A percentile compares a stretch with the other conserved stretches of the same genome.
Conservation (phyloP, 2,329 filamentous ascomycete species). For the Paraphaeosphaeria sporulosa region DNA sequence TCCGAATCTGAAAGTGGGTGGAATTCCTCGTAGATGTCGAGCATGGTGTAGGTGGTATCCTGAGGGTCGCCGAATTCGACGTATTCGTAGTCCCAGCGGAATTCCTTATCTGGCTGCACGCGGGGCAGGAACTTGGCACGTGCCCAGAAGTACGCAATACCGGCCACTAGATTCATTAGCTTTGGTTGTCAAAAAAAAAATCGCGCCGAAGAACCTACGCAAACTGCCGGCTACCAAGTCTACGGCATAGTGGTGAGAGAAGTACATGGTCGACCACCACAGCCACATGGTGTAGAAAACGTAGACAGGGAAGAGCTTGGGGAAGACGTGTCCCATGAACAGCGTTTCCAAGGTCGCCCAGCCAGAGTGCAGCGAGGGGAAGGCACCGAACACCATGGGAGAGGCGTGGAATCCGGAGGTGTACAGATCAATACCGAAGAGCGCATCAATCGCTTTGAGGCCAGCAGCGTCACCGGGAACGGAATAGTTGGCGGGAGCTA, state of each 20-base stretch:
- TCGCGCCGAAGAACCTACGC: conserved; percentile 40
- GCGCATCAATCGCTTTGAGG: conserved; percentile 83
- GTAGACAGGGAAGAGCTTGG: conserved; percentile 79
- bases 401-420: conserved; percentile 90
- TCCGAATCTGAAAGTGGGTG: conserved; percentile 72
- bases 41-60: conserved; percentile 61
- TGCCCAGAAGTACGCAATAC: conserved; percentile 81
- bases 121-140: conserved; percentile 83
- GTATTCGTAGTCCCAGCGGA: conserved; percentile 95
- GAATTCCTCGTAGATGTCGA: conserved; percentile 63
- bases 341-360: conserved; percentile 88
- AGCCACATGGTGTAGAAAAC: conserved; percentile 89
- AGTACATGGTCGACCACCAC: conserved; percentile 98
- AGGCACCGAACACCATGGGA: conserved; percentile 91
- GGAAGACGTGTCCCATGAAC: conserved; percentile 94
- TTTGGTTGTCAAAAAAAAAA: background rate
- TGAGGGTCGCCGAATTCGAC: conserved; percentile 78
- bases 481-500: conserved; percentile 90
- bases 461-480: conserved; percentile 91
- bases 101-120: conserved; percentile 82
- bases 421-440: conserved; percentile 93
- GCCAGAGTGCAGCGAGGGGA: conserved; percentile 90
- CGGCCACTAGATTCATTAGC: conserved; percentile 60
- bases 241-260: conserved; percentile 96
- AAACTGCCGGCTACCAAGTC: conserved; percentile 88